A percentile compares a stretch with the other conserved stretches of the same genome.
Conservation (phyloP, 345 rosid species). For the Psidium friedrichsthalianum region DNA sequence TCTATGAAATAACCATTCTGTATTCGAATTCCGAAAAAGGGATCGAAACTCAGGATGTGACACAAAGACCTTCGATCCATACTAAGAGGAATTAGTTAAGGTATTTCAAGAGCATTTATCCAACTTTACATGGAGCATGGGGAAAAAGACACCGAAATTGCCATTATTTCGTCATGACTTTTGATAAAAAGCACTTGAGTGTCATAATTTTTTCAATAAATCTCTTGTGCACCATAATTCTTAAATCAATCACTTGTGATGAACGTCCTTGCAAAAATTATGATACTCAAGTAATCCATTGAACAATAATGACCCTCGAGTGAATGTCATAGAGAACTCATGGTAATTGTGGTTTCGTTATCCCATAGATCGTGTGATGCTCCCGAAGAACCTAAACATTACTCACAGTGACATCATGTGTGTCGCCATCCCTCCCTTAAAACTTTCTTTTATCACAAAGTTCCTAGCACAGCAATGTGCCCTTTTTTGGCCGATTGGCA, state of each 20-base stretch:
- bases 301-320: background rate
- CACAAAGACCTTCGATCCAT: background rate
- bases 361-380: background rate
- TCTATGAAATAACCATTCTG: no score
- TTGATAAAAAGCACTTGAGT: no score
- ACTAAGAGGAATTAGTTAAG: background rate
- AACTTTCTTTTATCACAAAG: background rate
- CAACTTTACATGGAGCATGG: background rate
- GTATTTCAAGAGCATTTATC: background rate
- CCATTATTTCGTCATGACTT: background rate
- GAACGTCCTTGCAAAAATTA: background rate
- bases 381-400: background rate
- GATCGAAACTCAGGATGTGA: no score
- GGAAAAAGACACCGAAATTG: background rate
- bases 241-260: background rate
- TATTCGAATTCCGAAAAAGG: no score
- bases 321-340: fast-evolving
- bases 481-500: background rate
- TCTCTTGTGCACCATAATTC: background rate
- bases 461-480: background rate
- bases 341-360: background rate
- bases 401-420: background rate
- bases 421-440: background rate
- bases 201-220: no score
- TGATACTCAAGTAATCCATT: background rate